Evolutionary conservation across 1,139 yeast genomes (phyloP).

Genomic region (Lodderomyces oxycetoniae): DNA sequence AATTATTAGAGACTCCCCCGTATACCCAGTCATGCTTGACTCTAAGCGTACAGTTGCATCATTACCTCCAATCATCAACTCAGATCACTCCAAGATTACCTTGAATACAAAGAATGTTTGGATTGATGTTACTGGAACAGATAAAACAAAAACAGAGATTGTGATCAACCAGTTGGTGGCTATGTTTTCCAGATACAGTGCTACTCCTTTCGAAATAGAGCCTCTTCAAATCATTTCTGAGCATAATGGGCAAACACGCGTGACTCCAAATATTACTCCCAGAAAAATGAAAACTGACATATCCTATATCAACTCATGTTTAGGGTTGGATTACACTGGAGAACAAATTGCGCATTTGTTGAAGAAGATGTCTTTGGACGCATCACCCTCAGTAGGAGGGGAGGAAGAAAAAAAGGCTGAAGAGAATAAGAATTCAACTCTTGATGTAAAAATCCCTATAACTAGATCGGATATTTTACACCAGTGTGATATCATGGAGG

Average conservation of each 20-base stretch:
- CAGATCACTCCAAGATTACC: conserved; percentile 84
- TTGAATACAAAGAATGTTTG: conserved; percentile 82
- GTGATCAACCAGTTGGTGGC: conserved; percentile 91
- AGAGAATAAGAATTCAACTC: conserved; percentile 38
- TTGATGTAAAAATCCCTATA: conserved; percentile 78
- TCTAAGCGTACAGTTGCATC: conserved; percentile 76
- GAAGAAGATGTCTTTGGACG: conserved; percentile 75
- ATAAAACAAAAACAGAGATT: conserved; percentile 84
- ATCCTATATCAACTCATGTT: conserved; percentile 83
- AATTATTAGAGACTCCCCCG: conserved; percentile 84
- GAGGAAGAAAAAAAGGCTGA: too few relatives aligned
- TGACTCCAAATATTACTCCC: conserved; percentile 68
- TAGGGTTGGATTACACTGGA: conserved; percentile 71
- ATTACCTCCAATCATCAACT: conserved; percentile 95
- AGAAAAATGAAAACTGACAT: conserved; percentile 73
- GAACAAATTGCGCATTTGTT: conserved; percentile 67
- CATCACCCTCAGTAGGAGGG: conserved; percentile 50
- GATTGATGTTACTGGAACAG: conserved; percentile 94
- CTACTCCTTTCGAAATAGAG: conserved; percentile 74
- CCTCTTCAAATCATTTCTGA: conserved; percentile 82
- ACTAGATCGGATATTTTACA: conserved; percentile 95
- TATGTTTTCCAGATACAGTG: conserved; percentile 88
- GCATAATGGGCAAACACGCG: conserved; percentile 74
- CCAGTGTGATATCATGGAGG: conserved; percentile 98
- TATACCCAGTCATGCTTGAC: conserved; percentile 86